A percentile compares a stretch with the other conserved stretches of the same genome.
Conservation (phyloP, 768 basidiomycete genomes). For the Leccinum truebloodii region DNA sequence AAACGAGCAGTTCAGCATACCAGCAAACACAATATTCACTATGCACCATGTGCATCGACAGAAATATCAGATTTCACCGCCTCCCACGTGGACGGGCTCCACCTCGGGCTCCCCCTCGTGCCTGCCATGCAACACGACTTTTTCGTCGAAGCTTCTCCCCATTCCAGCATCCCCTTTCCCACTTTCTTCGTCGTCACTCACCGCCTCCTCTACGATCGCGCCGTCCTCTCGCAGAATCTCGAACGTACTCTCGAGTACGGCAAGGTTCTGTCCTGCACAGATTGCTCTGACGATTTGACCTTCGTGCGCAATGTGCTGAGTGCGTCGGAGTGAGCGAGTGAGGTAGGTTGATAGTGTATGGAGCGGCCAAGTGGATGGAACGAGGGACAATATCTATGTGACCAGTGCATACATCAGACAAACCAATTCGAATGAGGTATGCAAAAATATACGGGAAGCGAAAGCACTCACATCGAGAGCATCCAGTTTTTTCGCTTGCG, state of each 20-base stretch:
- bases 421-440: background rate
- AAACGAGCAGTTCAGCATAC: background rate
- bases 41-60: background rate
- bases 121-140: slow-evolving; percentile 34
- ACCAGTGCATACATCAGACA: slow-evolving; percentile 2
- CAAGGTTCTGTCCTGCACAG: slow-evolving; percentile 76
- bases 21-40: too few species aligned
- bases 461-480: slow-evolving; percentile 62
- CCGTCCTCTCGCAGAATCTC: slow-evolving; percentile 60
- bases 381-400: slow-evolving; percentile 57
- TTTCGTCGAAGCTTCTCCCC: slow-evolving; percentile 43
- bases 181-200: slow-evolving; percentile 43
- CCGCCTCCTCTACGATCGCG: slow-evolving; percentile 64
- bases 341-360: slow-evolving; percentile 74
- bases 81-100: slow-evolving; percentile 21
- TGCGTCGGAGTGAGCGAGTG: slow-evolving; percentile 72
- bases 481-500: slow-evolving; percentile 80
- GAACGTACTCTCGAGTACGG: slow-evolving; percentile 64
- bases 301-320: slow-evolving; percentile 69
- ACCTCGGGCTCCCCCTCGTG: slow-evolving; percentile 4
- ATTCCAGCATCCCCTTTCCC: slow-evolving; percentile 15
- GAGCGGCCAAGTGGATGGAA: slow-evolving; percentile 80
- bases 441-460: background rate
- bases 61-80: slow-evolving; percentile 8
- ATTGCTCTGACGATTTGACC: slow-evolving; percentile 78